Evolutionary conservation across 2,329 filamentous ascomycete species (phyloP), one percentile per base, ranked within the genome.

Genomic region (Monosporascus sp.): DNA sequence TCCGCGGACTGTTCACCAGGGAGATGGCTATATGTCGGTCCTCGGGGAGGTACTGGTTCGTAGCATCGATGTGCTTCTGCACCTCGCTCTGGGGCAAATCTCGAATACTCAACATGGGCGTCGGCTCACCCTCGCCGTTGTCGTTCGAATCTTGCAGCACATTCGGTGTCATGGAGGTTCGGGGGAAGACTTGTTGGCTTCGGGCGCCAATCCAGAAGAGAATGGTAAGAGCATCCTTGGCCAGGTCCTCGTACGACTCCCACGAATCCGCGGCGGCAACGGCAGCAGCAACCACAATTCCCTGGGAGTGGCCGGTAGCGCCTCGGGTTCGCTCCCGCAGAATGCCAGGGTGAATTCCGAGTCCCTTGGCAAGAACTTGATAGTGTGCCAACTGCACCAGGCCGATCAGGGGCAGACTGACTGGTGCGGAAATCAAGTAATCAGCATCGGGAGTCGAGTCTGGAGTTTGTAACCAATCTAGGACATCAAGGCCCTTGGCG

Each of bases 141-240:
- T 97, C 93, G 60, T 90, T 81, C 1, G 94, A 97, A 72, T 99
- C 94, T 68, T 93, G 90, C 51, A 99, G 81, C 66, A 93, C 90
- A 45, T 84, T 89, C 0, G 94, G 95, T 3, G 92, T 90, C 64
- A 99, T 81, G 36, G 94, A 97, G 3, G 94, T 99, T 62, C 89
- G 85, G 39, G 94, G 95, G 73, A 97, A 99, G 2, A 92, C 92
- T 72, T 99, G 94, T 72, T 99, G 94, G 71, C 93, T 97, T 66
- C 94, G 88, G 56, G 93, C 86, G 68, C 95, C 94, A 61, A 99
- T 96, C 94, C 94, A 99, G 80, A 99, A 99, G 31, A 99, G 86
- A 65, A 97, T 90, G 31, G 89, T 94, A 58, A 99, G 77, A 3
- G 93, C 89, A 61, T 90, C 85, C 64, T 81, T 86, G 51, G 90